Evolutionary conservation across 305 asterid species (phyloP).

Genomic region (Caryopteris hybrid): DNA sequence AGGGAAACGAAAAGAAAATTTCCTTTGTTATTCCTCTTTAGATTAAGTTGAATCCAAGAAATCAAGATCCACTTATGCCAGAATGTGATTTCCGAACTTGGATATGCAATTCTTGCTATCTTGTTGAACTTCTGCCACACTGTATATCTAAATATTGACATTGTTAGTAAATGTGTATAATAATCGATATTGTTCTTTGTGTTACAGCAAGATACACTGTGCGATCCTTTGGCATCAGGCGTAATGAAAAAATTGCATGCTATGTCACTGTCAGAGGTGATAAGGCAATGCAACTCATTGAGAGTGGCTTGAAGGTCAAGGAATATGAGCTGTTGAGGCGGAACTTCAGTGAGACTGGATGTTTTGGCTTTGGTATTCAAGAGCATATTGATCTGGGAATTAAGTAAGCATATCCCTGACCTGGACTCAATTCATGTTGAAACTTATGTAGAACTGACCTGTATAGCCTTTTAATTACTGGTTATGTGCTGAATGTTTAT

Average conservation of each 20-base stretch:
- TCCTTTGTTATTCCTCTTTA: too few relatives aligned
- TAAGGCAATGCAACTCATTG: constrained; percentile 86
- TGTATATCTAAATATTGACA: background rate
- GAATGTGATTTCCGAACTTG: background rate
- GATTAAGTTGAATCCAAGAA: background rate
- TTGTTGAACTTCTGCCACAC: too few relatives aligned
- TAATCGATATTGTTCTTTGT: background rate
- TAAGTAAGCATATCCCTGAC: constrained; percentile 45
- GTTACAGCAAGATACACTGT: constrained; percentile 86
- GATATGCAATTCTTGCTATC: background rate
- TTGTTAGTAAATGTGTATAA: background rate
- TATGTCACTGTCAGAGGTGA: constrained; percentile 88
- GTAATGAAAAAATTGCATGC: constrained; percentile 94
- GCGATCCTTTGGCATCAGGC: constrained; percentile 84
- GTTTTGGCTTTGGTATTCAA: constrained; percentile 89
- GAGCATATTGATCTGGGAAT: constrained; percentile 97
- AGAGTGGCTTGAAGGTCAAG: constrained; percentile 91
- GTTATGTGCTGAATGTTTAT: background rate
- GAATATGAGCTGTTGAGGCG: constrained; percentile 73
- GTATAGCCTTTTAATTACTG: too few relatives aligned
- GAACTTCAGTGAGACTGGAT: constrained; percentile 91
- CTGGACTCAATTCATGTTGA: background rate
- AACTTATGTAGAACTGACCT: too few relatives aligned
- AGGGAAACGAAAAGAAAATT: too few relatives aligned
- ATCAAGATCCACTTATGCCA: background rate